phyloP scores from a whole-genome alignment of 1,139 yeast species.

The Protomyces lactucae-debilis region DNA sequence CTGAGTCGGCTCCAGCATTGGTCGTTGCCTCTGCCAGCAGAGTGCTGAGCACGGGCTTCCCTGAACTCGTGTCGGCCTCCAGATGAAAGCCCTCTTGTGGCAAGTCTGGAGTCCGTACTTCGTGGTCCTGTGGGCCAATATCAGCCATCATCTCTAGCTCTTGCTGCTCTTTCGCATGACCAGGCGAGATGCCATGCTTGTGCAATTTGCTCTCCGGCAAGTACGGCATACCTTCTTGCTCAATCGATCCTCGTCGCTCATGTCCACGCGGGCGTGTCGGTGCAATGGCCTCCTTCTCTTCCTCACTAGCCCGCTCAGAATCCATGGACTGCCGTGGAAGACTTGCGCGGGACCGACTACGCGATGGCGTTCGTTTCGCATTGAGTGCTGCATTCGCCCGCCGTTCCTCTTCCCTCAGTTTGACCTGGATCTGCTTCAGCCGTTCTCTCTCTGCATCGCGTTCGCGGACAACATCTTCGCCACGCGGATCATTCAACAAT shows the following conservation, averaged over 20 bases:
- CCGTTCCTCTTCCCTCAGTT: not conserved
- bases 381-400: not conserved
- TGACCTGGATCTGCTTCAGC: conserved; percentile 1
- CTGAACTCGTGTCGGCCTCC: not conserved
- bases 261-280: conserved; percentile 2
- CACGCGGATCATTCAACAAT: conserved; percentile 74
- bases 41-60: not conserved
- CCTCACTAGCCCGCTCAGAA: conserved; percentile 32
- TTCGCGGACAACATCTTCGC: conserved; percentile 69
- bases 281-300: conserved; percentile 29
- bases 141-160: conserved; percentile 23
- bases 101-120: conserved; percentile 15
- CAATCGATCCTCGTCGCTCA: conserved; percentile 19
- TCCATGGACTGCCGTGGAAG: not conserved
- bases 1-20: not conserved
- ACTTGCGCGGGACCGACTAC: not conserved
- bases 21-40: not conserved
- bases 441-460: conserved; percentile 63
- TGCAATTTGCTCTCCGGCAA: conserved; percentile 14
- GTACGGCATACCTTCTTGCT: conserved; percentile 18
- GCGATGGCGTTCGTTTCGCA: not conserved
- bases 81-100: not conserved
- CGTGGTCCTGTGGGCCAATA: conserved; percentile 17
- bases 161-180: conserved; percentile 9
- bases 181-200: conserved; percentile 12